These are phyloP conservation scores for Sonneratia caseolaris DNA, from an alignment of 345 rosid species.

Conservation along the genomic window DNA sequence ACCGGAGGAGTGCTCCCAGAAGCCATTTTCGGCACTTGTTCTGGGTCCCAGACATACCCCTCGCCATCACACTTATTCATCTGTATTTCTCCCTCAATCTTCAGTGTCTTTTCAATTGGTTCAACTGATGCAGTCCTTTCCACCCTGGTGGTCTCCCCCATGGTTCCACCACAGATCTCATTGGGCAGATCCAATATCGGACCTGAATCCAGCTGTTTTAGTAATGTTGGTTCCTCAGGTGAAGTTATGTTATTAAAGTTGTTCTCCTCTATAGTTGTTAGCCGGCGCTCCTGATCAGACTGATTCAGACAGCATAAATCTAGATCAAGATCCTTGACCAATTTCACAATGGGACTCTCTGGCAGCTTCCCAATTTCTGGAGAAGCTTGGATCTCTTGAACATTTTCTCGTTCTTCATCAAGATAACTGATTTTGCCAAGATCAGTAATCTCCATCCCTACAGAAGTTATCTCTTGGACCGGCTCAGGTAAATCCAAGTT, in stretches of 20 bases:
- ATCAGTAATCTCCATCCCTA: constrained; percentile 30
- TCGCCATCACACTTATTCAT: constrained; percentile 52
- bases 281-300: constrained; percentile 40
- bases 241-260: constrained; percentile 17
- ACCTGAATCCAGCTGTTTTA: constrained; percentile 7
- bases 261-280: constrained; percentile 32
- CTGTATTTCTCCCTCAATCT: constrained; percentile 32
- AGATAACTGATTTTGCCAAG: constrained; percentile 22
- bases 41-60: constrained; percentile 54
- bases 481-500: constrained; percentile 38
- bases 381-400: constrained; percentile 24
- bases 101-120: constrained; percentile 44
- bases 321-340: constrained; percentile 29
- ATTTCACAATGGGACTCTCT: constrained; percentile 28
- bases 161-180: constrained; percentile 31
- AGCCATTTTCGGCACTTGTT: constrained; percentile 46
- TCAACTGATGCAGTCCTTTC: constrained; percentile 27
- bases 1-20: constrained; percentile 38
- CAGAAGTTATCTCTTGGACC: constrained; percentile 22
- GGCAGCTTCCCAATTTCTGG: constrained; percentile 21
- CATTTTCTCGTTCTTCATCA: constrained; percentile 16
- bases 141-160: constrained; percentile 28
- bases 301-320: constrained; percentile 44
- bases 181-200: constrained; percentile 11
- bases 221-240: constrained; percentile 17